phyloP scores from a whole-genome alignment of 2,329 filamentous ascomycete genomes.

The Colletotrichum lindemuthianum region DNA sequence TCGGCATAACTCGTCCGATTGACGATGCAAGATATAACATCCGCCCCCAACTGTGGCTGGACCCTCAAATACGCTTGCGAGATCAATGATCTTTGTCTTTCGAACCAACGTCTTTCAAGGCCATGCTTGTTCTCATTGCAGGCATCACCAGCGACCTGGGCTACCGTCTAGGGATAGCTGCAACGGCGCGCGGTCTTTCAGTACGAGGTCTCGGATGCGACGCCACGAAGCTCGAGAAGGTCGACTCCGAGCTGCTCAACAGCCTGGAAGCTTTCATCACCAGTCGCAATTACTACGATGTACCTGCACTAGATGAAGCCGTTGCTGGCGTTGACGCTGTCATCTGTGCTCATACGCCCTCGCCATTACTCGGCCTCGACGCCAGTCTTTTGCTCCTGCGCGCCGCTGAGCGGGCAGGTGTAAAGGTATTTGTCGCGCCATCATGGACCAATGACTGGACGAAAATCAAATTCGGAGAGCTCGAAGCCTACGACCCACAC shows the following conservation, averaged over 20 bases:
- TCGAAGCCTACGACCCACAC: constrained; percentile 47
- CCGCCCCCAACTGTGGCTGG: too few relatives aligned
- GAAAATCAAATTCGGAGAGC: constrained; percentile 40
- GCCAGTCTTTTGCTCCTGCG: constrained; percentile 48
- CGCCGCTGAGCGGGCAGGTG: constrained; percentile 47
- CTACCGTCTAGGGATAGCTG: constrained; percentile 40
- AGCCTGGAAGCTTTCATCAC: constrained; percentile 43
- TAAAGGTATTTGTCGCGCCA: constrained; percentile 43
- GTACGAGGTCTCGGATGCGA: constrained; percentile 48
- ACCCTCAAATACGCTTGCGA: too few relatives aligned
- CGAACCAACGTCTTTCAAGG: not conserved
- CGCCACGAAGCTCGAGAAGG: constrained; percentile 44
- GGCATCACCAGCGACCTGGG: constrained; percentile 50
- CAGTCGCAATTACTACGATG: constrained; percentile 42
- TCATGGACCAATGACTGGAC: constrained; percentile 48
- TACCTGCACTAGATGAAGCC: constrained; percentile 45
- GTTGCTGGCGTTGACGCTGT: constrained; percentile 47
- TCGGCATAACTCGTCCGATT: too few relatives aligned
- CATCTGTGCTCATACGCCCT: constrained; percentile 44
- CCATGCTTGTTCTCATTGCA: constrained; percentile 50
- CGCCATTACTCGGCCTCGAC: constrained; percentile 42
- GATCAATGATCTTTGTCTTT: too few relatives aligned
- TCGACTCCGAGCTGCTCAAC: constrained; percentile 34
- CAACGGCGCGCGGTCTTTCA: constrained; percentile 42
- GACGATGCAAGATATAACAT: too few relatives aligned